Base-by-base conservation (phyloP, 257 asterid species). In the Schizonepeta tenuifolia region DNA sequence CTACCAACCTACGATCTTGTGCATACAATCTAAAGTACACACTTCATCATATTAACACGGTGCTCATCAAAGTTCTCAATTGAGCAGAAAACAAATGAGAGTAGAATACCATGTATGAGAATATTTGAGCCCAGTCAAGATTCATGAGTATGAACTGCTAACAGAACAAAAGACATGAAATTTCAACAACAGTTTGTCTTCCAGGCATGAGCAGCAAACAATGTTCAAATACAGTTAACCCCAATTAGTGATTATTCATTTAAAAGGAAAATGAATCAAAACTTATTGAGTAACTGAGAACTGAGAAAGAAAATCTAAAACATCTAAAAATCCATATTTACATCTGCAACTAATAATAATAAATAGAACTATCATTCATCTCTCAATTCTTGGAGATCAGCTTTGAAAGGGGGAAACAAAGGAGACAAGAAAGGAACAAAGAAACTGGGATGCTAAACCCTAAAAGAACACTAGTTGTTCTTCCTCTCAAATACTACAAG, bases 311-410 rank as follows among this genome's bases (percentile, higher is more conserved):
- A 79, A 76, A 41, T 24, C 75, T 66, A n/a, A 62, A 63, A 74
- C 69, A 80, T 80, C 49, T 59, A 21, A 54, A 58, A 40, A 80
- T 60, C 74, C 82, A 78, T 81, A 81, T 80, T 78, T 78, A 80
- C 85, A 80, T 54, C 78, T 72, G 78, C 68, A 47, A 60, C 81
- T 56, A 78, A 66, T 31, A 67, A 66, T 31, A 67, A 68, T 82
- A 75, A 76, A 73, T 77, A 67, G 55, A 69, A 46, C 77, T 58
- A 73, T 28, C 79, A 65, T 33, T 46, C 65, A 57, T 57, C 74
- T 65, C 79, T 55, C 71, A 47, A 56, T 60, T 61, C 67, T 69
- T 56, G 72, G 66, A 75, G 77, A 73, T 67, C 75, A 65, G 65
- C 61, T 71, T 38, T 31, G 66, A 57, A n/a, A 57, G 21, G 41